Evolutionary conservation across 108 stramenopile genomes (phyloP).

Genomic region (Poteriospumella lacustris): DNA sequence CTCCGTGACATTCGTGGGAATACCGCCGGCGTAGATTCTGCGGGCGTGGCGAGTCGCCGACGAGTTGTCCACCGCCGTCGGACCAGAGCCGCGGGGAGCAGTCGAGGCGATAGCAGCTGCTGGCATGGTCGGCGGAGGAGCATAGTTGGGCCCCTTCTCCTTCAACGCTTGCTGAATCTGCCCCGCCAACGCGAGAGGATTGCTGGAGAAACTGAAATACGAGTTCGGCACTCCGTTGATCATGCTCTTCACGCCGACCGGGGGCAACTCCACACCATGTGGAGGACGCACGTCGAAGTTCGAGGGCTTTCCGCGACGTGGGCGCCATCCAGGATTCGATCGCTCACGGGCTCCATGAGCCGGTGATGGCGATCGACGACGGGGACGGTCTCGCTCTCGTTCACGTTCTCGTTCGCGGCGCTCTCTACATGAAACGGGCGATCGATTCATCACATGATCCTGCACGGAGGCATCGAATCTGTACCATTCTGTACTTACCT

Average conservation of each 20-base stretch:
- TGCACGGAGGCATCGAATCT: background rate
- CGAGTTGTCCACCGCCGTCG: background rate
- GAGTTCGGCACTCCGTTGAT: slow-evolving; percentile 2
- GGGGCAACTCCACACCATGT: slow-evolving; percentile 14
- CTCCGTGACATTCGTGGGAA: slow-evolving; percentile 64
- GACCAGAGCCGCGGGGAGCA: background rate
- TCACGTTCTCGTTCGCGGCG: background rate
- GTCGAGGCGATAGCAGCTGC: no score
- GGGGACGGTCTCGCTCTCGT: background rate
- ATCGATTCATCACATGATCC: background rate
- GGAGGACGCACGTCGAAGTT: slow-evolving; percentile 25
- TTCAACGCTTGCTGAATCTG: no score
- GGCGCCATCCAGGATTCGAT: background rate
- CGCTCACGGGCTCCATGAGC: background rate
- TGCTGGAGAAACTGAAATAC: background rate
- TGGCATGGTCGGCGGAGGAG: no score
- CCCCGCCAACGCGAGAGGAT: background rate
- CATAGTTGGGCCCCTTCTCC: no score
- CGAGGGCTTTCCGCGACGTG: background rate
- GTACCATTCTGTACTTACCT: background rate
- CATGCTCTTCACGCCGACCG: background rate
- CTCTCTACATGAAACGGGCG: background rate
- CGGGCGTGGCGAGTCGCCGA: slow-evolving; percentile 76
- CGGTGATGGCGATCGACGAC: background rate
- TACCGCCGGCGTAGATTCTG: slow-evolving; percentile 85